Evolutionary conservation across 2,329 filamentous ascomycete genomes (phyloP), one percentile per base, ranked within the genome.

Genomic region (Fusarium pilosicola): DNA sequence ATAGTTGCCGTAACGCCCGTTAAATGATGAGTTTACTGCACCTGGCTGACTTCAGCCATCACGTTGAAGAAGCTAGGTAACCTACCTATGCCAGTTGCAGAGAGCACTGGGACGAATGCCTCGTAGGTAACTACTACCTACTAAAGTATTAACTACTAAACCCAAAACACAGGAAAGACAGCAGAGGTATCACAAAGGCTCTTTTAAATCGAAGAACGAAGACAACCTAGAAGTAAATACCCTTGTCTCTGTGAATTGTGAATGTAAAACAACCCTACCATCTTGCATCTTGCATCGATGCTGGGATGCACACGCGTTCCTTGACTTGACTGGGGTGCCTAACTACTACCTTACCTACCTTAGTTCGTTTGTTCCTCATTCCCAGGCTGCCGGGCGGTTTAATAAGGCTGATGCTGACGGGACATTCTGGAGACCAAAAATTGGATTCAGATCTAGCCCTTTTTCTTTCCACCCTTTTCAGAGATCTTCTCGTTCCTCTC

Each of bases 391-490:
- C 32, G 34, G 52, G 38, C 64, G 62, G 58, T 69, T 61, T 73
- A 65, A 70, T 74, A 74, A 74, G 72, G 71, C 71, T 74, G 71
- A 69, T 68, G 71, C 71, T 74, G 71, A 74, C 71, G 20, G 42
- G 55, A 58, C 34, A 64, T 65, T 51, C 57, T 54, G 36, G 58
- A 64, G 39, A 65, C 51, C 57, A 69, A 39, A 64, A 62, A 49
- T 62, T 68, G 48, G 55, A 42, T 62, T 68, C 64, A 51, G 42
- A 63, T 34, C 51, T 59, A 59, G 51, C 46, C 55, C 32, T 59
- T 55, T 65, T 59, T 34, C 69, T 54, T 57, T 60, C 48, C 38
- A 39, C 58, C 59, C 56, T 70, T 52, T 39, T 24, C 52, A 26
- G 38, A 55, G 38, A 60, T 60, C 66, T 65, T 65, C 48, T 62